Base-by-base conservation (phyloP, 192 early-diverging fungal species). In the Funneliformis mosseae region DNA sequence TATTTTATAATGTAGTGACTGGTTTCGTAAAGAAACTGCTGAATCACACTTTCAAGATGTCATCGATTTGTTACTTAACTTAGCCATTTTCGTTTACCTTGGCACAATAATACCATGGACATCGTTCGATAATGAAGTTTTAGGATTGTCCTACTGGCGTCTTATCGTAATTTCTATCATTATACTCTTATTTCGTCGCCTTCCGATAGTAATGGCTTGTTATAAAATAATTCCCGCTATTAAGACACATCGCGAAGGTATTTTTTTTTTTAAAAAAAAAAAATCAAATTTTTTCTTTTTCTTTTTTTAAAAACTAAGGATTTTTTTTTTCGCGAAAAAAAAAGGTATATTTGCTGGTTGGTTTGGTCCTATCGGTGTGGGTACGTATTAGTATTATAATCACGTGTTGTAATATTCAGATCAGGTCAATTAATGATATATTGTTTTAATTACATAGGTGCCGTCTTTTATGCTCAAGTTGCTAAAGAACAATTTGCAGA, bases 61-160 rank as follows among this genome's bases (percentile, higher is more conserved):
- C 4, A 86, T 98, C 28, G 96, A 97, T 83, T 87, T 89, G 61
- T 81, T 98, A 11, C 81, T 97, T 71, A 97, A 95, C 81, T 83
- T 95, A 81, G 84, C 93, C 6, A 95, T 94, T 63, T 98, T 98
- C 83, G 88, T 96, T n/a, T 98, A 93, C 78, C 92, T 96, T 82
- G 95, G 95, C n/a, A 83, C 91, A 0, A 88, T 90, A 6, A 90
- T 94, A 21, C 95, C 95, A 2, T 96, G 93, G 93, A 77, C 86
- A 8, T 73, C 84, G 0, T 96, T 94, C 71, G 84, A 89, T 50
- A 80, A 90, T 63, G 70, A 82, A 8, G 59, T 75, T 8, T 82
- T 93, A 10, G 71, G 46, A 23, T 83, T 93, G 8, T 80, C 88
- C 1, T 79, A 91, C 25, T 94, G 94, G 93, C 87, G 88, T 10